Evolutionary conservation across 129 eudicot genomes (phyloP), one percentile per base, ranked within the genome.

Genomic region (Chrysanthemum lavandulifolium): DNA sequence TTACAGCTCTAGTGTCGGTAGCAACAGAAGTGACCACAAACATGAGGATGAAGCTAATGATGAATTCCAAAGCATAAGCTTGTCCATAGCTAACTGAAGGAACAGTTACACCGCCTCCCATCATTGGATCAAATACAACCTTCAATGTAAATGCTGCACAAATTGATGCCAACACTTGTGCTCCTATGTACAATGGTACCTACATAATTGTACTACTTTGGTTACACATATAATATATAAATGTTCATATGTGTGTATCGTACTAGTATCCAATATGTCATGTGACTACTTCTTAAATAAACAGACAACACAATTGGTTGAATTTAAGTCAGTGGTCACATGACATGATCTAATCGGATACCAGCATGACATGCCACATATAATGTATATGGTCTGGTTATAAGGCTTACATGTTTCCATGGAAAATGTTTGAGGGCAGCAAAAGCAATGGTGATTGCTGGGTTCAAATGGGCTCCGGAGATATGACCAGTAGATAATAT

Each of bases 11-110:
- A 13, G 98, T 90, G 84, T 94, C 97, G 76, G 97, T 94, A 74
- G 98, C 96, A 31, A 94, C 97, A 33, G 98, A 97, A 66, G 98
- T 94, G 79, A 94, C 93, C 29, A 94, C 98, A 76, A 94, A 94
- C 98, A 94, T 94, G 76, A 94, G 98, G 76, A 87, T 94, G 88
- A 94, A 94, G 76, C 81, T 82, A 77, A 94, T 94, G 57, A 90
- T 88, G 79, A 94, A 94, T 79, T 94, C 98, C 52, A 94, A 79
- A 72, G 93, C 91, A 75, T 84, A 88, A 75, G 97, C 97, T 75
- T 94, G 97, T 53, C 75, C 90, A 71, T 79, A 82, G 45, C 71
- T 79, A 16, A 77, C 97, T 21, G 91, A 81, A 25, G 98, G 98
- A 69, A 90, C 76, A 4, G 98, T 94, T 31, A 90, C 97, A 53